A percentile compares a stretch with the other conserved stretches of the same genome.
Conservation (phyloP, 2,329 filamentous ascomycete genomes). For the Arthrobotrys iridis region DNA sequence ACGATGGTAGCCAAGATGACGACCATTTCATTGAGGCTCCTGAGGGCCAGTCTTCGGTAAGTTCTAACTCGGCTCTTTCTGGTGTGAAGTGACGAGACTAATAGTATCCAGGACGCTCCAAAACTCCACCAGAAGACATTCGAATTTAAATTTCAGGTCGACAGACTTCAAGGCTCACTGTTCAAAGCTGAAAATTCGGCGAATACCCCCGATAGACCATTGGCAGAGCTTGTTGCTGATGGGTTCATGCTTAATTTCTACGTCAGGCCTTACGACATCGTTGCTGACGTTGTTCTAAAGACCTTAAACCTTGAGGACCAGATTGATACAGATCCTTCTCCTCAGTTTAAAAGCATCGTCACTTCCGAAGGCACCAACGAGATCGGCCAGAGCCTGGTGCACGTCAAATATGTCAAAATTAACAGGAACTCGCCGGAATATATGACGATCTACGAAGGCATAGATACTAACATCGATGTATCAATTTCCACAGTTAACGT, state of each 20-base stretch:
- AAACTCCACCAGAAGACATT: slow-evolving; percentile 90
- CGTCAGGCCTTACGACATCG: slow-evolving; percentile 89
- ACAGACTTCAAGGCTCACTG: slow-evolving; percentile 89
- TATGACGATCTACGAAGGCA: slow-evolving; percentile 86
- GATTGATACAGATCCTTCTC: slow-evolving; percentile 82
- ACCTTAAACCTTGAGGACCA: slow-evolving; percentile 93
- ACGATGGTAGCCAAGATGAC: slow-evolving; percentile 63
- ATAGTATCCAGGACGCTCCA: slow-evolving; percentile 59
- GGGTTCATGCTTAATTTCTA: slow-evolving; percentile 88
- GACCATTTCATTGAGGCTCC: slow-evolving; percentile 74
- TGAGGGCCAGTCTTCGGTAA: slow-evolving; percentile 63
- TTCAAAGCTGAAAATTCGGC: slow-evolving; percentile 84
- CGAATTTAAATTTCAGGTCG: slow-evolving; percentile 95
- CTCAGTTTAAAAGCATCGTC: slow-evolving; percentile 97
- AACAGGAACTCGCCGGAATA: slow-evolving; percentile 94
- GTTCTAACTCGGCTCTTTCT: not conserved
- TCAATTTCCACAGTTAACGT: slow-evolving; percentile 95
- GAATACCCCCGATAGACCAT: slow-evolving; percentile 79
- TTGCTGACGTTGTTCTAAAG: slow-evolving; percentile 85
- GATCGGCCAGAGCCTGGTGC: slow-evolving; percentile 69
- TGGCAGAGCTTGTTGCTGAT: slow-evolving; percentile 92
- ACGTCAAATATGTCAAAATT: slow-evolving; percentile 87
- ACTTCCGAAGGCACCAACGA: slow-evolving; percentile 83
- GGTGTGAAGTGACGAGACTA: not conserved
- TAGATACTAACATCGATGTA: slow-evolving; percentile 91